Percentiles rank a stretch among this genome's conserved stretches.
These are phyloP conservation scores for Fusarium nurragi DNA, from an alignment of 2,329 filamentous ascomycete species.

Conservation along the genomic window DNA sequence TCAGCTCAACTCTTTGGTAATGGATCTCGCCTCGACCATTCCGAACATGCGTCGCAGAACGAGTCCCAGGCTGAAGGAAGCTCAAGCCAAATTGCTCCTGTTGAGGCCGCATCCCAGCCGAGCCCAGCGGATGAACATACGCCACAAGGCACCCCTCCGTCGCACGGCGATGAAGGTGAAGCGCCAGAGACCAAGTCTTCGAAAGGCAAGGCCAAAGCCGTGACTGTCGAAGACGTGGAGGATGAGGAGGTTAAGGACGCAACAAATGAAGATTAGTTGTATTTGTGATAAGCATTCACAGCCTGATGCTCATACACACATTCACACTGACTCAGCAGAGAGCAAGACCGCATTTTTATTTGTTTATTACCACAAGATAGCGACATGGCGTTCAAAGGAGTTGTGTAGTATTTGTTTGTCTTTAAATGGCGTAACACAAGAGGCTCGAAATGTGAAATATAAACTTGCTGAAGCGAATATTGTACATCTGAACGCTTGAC, in stretches of 20 bases:
- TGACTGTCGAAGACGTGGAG: conserved; percentile 50
- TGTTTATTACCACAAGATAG: conserved; percentile 1
- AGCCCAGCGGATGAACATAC: conserved; percentile 15
- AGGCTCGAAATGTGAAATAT: conserved; percentile 6
- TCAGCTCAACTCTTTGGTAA: conserved; percentile 59
- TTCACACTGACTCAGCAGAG: neutral
- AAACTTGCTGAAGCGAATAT: conserved; percentile 9
- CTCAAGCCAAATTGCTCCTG: conserved; percentile 13
- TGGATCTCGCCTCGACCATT: conserved; percentile 41
- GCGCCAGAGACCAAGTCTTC: conserved; percentile 17
- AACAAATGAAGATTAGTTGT: conserved; percentile 19
- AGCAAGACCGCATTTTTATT: conserved; percentile 15
- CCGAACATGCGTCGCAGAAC: conserved; percentile 28
- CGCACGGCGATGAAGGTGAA: conserved; percentile 32
- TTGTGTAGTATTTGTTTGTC: conserved; percentile 7
- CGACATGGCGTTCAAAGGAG: conserved; percentile 23
- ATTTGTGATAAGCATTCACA: neutral
- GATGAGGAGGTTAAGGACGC: conserved; percentile 22
- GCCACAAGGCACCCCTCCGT: conserved; percentile 12
- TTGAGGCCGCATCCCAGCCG: conserved; percentile 11
- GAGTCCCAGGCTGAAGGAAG: conserved; percentile 21
- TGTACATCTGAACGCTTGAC: conserved; percentile 19
- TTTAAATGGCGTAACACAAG: neutral
- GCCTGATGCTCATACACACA: neutral
- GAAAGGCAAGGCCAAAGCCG: conserved; percentile 58